Evolutionary conservation across 1,139 yeast genomes (phyloP).

Genomic region (Candida mesenterica): DNA sequence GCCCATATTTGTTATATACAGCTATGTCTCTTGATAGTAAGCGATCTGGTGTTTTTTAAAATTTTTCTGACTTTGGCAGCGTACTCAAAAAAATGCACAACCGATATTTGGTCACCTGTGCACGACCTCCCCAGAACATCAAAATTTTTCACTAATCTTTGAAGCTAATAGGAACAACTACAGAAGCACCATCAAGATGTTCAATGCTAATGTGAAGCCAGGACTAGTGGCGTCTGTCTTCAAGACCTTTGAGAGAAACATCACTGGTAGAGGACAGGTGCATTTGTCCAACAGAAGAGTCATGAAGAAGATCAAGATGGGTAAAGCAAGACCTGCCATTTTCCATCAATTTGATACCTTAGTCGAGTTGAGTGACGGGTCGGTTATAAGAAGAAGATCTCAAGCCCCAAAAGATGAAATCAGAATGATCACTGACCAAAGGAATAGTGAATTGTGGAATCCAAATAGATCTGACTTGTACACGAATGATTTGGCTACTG

Average conservation of each 20-base stretch:
- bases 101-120: conserved; percentile 1
- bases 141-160: conserved; percentile 5
- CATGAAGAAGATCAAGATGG: conserved; percentile 56
- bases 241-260: conserved; percentile 20
- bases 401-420: conserved; percentile 88
- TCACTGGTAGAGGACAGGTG: conserved; percentile 30
- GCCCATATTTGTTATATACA: conserved; percentile 49
- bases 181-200: neutral
- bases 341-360: conserved; percentile 84
- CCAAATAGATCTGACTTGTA: conserved; percentile 77
- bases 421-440: conserved; percentile 83
- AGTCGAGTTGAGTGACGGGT: conserved; percentile 90
- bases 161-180: neutral
- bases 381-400: conserved; percentile 77
- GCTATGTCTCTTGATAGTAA: neutral
- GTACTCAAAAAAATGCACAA: conserved; percentile 1
- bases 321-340: conserved; percentile 89
- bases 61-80: conserved; percentile 1
- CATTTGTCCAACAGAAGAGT: conserved; percentile 52
- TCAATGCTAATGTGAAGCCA: conserved; percentile 1
- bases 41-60: neutral
- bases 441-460: conserved; percentile 86
- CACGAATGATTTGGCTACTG: conserved; percentile 77
- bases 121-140: conserved; percentile 6
- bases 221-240: conserved; percentile 7